These are phyloP conservation scores for Lentinula raphanica DNA, from an alignment of 768 basidiomycete genomes.

Conservation along the genomic window DNA sequence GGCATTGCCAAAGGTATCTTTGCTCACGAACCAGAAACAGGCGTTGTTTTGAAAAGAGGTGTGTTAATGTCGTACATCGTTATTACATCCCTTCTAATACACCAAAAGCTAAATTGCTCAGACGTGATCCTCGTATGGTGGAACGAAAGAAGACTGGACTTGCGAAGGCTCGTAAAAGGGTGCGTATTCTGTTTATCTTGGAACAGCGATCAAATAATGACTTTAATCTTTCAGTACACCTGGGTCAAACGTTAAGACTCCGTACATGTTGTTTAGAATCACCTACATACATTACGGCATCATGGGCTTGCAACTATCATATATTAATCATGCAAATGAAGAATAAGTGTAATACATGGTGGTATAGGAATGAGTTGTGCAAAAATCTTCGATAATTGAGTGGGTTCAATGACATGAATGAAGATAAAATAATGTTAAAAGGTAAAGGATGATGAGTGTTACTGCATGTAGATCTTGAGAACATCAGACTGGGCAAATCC, in stretches of 20 bases:
- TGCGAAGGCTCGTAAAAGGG: slow-evolving; percentile 88
- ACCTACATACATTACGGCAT: not conserved
- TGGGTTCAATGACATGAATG: not conserved
- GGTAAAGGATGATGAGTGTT: slow-evolving; percentile 9
- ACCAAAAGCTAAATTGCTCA: slow-evolving; percentile 69
- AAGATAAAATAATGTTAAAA: slow-evolving; percentile 4
- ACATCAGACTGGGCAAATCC: slow-evolving; percentile 83
- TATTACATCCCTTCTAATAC: slow-evolving; percentile 7
- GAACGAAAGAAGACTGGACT: slow-evolving; percentile 96
- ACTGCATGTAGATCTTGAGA: slow-evolving; percentile 44
- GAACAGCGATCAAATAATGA: not conserved
- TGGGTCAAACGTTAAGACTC: slow-evolving; percentile 89
- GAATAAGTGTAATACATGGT: slow-evolving; percentile 11
- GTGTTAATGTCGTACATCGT: slow-evolving; percentile 19
- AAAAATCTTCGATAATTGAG: not conserved
- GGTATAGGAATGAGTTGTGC: slow-evolving; percentile 3
- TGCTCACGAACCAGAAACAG: slow-evolving; percentile 63
- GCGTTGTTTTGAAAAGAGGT: slow-evolving; percentile 70
- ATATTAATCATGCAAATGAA: slow-evolving; percentile 13
- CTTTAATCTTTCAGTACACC: slow-evolving; percentile 51
- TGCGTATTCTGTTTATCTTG: slow-evolving; percentile 35
- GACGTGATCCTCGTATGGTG: slow-evolving; percentile 95
- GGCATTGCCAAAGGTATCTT: slow-evolving; percentile 73
- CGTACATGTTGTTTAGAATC: not conserved
- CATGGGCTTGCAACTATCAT: slow-evolving; percentile 5